These are phyloP conservation scores for Aquilaria agallochum DNA, from an alignment of 441 rosid species.

Conservation along the genomic window DNA sequence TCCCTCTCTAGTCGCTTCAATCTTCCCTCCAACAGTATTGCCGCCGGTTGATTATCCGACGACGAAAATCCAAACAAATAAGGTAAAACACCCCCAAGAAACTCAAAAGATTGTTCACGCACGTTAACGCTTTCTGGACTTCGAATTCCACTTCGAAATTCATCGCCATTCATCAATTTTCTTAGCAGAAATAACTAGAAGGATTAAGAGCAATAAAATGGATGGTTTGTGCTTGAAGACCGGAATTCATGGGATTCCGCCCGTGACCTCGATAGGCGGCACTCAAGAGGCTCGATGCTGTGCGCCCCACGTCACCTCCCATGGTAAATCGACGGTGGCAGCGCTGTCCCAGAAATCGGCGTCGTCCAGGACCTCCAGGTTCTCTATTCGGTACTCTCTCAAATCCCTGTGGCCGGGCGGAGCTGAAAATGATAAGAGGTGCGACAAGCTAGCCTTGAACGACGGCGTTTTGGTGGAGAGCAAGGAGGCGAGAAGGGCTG, in stretches of 20 bases:
- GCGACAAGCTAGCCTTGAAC: constrained; percentile 51
- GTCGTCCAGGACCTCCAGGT: constrained; percentile 59
- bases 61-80: too few relatives aligned
- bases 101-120: too few relatives aligned
- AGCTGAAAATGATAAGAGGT: constrained; percentile 27
- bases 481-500: constrained; percentile 21
- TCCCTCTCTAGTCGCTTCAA: too few relatives aligned
- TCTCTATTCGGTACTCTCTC: constrained; percentile 61
- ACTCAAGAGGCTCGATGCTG: constrained; percentile 41
- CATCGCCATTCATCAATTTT: too few relatives aligned
- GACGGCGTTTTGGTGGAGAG: constrained; percentile 54
- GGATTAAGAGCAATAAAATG: constrained; percentile 26
- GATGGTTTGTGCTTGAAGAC: constrained; percentile 60
- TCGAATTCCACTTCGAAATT: too few relatives aligned
- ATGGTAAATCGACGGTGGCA: constrained; percentile 24
- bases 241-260: constrained; percentile 49
- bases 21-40: too few relatives aligned
- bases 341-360: constrained; percentile 33
- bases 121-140: too few relatives aligned
- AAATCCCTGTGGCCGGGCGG: constrained; percentile 65
- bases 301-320: constrained; percentile 43
- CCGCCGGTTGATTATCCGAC: too few relatives aligned
- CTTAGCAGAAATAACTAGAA: too few relatives aligned
- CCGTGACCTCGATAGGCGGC: constrained; percentile 47
- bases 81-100: too few relatives aligned